These are phyloP conservation scores for Stagonosporopsis tanaceti DNA, from an alignment of 2,329 filamentous ascomycete genomes.

Conservation along the genomic window DNA sequence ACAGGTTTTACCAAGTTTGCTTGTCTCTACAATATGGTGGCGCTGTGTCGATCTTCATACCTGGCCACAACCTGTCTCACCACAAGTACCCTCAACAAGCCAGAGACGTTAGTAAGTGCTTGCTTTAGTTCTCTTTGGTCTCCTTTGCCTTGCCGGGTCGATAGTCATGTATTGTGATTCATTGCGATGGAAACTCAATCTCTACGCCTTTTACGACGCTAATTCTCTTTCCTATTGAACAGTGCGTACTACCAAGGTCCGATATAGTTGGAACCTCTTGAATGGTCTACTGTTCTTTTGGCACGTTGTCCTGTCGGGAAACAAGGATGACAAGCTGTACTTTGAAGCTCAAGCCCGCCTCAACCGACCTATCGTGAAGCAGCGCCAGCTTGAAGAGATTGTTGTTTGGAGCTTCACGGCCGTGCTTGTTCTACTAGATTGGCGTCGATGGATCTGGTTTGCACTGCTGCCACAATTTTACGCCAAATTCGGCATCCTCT, in stretches of 20 bases:
- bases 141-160: neutral
- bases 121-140: neutral
- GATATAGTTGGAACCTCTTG: conserved; percentile 3
- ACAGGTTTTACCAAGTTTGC: conserved; percentile 3
- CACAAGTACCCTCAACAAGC: conserved; percentile 7
- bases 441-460: conserved; percentile 6
- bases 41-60: conserved; percentile 5
- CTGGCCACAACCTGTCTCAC: conserved; percentile 5
- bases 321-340: conserved; percentile 5
- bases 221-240: neutral
- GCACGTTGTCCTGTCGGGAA: conserved; percentile 7
- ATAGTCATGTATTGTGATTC: neutral
- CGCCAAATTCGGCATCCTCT: conserved; percentile 6
- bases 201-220: neutral
- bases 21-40: conserved; percentile 6
- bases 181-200: neutral
- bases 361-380: conserved; percentile 6
- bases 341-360: conserved; percentile 3
- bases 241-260: conserved; percentile 8
- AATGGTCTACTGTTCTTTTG: conserved; percentile 6
- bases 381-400: conserved; percentile 1
- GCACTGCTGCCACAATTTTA: conserved; percentile 6
- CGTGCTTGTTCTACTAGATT: conserved; percentile 1
- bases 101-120: conserved; percentile 8
- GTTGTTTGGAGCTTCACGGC: conserved; percentile 2